A percentile compares a stretch with the other conserved stretches of the same genome.
These are phyloP conservation scores for Cynanchum wilfordii DNA, from an alignment of 257 asterid species.

Conservation along the genomic window DNA sequence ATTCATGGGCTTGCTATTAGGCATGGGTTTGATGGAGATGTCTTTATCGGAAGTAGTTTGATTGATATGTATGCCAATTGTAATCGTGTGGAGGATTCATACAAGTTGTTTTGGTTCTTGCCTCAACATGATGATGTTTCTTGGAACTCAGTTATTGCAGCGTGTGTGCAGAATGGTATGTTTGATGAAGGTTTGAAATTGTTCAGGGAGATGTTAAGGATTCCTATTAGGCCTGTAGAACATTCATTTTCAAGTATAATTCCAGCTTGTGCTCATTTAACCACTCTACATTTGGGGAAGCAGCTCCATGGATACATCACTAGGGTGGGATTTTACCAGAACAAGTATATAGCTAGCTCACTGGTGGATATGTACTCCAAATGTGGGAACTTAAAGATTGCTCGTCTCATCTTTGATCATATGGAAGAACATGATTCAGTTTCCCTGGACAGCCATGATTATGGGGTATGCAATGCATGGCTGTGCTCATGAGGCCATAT, in stretches of 20 bases:
- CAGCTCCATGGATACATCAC: constrained; percentile 73
- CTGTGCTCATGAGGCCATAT: constrained; percentile 58
- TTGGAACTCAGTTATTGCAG: constrained; percentile 81
- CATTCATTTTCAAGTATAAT: constrained; percentile 79
- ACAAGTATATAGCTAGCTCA: constrained; percentile 69
- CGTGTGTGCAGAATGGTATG: constrained; percentile 72
- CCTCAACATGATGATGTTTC: constrained; percentile 62
- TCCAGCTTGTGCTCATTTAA: constrained; percentile 84
- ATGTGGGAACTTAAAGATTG: constrained; percentile 59
- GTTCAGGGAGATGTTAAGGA: constrained; percentile 69
- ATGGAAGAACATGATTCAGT: constrained; percentile 62
- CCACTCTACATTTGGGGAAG: constrained; percentile 62
- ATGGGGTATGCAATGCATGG: constrained; percentile 90
- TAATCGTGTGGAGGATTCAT: constrained; percentile 55
- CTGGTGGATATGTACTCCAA: constrained; percentile 88
- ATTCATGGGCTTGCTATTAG: constrained; percentile 72
- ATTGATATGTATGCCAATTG: constrained; percentile 90
- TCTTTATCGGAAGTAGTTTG: constrained; percentile 72
- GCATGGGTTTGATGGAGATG: constrained; percentile 57
- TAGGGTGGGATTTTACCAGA: constrained; percentile 54
- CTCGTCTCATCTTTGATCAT: constrained; percentile 61
- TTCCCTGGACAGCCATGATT: constrained; percentile 85
- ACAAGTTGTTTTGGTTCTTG: constrained; percentile 41
- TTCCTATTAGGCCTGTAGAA: constrained; percentile 55
- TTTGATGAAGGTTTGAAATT: constrained; percentile 61